phyloP scores from a whole-genome alignment of 768 basidiomycete genomes.

The Pleurotus platypus region DNA sequence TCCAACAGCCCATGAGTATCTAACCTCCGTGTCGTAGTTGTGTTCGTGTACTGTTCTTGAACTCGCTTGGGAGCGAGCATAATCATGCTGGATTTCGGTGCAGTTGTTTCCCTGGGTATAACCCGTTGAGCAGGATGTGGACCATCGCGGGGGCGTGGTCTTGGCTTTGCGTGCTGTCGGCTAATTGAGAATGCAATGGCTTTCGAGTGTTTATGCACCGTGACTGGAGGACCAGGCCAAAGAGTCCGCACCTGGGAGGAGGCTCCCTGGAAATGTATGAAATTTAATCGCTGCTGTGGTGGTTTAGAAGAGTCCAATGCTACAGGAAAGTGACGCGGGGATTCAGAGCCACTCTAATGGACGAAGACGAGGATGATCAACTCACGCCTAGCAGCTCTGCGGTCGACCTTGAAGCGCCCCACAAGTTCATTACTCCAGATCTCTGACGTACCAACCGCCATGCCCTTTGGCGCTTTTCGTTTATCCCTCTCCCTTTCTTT shows the following conservation, averaged over 20 bases:
- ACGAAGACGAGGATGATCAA: constrained; percentile 8
- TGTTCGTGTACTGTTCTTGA: constrained; percentile 78
- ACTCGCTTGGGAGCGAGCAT: constrained; percentile 71
- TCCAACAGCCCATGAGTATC: constrained; percentile 65
- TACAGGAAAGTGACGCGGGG: constrained; percentile 14
- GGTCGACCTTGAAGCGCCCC: constrained; percentile 61
- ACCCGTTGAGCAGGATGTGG: constrained; percentile 9
- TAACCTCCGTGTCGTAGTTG: constrained; percentile 65
- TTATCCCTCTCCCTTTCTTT: constrained; percentile 13
- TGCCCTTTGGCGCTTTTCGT: constrained; percentile 37
- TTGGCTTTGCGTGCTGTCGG: constrained; percentile 46
- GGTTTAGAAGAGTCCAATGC: constrained; percentile 52
- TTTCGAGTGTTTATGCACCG: constrained; percentile 81
- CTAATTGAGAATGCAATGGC: constrained; percentile 78
- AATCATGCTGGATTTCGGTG: constrained; percentile 40
- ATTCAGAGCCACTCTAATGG: constrained; percentile 1
- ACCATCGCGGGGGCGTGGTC: constrained; percentile 12
- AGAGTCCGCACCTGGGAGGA: constrained; percentile 33
- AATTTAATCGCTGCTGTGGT: constrained; percentile 65
- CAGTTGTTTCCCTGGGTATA: background rate
- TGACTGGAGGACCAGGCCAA: constrained; percentile 54
- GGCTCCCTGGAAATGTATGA: constrained; percentile 52
- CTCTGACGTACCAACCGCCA: constrained; percentile 53
- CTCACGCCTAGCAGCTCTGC: constrained; percentile 38
- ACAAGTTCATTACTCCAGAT: constrained; percentile 63